Evolutionary conservation across 2,329 filamentous ascomycete species (phyloP).

Genomic region (Colletotrichum simmondsii): DNA sequence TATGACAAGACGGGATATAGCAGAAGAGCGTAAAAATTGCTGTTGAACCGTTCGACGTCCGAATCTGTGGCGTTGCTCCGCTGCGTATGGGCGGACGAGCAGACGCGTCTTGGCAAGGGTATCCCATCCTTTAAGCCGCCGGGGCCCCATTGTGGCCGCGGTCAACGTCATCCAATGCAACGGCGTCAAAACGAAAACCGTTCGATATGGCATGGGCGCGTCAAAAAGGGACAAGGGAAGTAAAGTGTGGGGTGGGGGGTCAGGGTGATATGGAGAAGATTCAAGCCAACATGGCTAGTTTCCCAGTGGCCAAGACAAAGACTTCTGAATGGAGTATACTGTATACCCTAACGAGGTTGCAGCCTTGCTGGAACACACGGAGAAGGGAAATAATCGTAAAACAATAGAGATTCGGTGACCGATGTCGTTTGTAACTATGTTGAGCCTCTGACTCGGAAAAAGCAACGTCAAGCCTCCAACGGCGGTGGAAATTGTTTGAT

Average conservation of each 20-base stretch:
- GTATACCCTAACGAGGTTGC: constrained; percentile 17
- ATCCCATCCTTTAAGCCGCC: background rate
- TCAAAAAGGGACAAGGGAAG: constrained; percentile 1
- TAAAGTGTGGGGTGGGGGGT: background rate
- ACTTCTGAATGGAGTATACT: background rate
- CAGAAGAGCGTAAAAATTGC: background rate
- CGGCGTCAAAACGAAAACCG: constrained; percentile 7
- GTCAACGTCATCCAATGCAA: constrained; percentile 28
- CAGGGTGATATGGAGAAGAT: background rate
- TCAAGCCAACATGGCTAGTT: background rate
- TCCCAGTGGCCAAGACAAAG: background rate
- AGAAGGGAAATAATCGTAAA: background rate
- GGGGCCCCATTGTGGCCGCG: background rate
- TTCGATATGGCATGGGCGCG: constrained; percentile 7
- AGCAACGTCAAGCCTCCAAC: constrained; percentile 12
- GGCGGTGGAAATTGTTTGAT: constrained; percentile 22
- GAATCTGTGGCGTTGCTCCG: constrained; percentile 17
- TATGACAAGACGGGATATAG: background rate
- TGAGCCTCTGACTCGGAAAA: constrained; percentile 26
- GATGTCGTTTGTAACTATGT: background rate
- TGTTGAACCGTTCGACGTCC: background rate
- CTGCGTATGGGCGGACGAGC: background rate
- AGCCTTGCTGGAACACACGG: background rate
- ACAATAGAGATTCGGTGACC: constrained; percentile 3
- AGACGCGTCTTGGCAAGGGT: constrained; percentile 22